Base-by-base conservation (phyloP, 2,329 filamentous ascomycete genomes). In the Colletotrichum sp. region DNA sequence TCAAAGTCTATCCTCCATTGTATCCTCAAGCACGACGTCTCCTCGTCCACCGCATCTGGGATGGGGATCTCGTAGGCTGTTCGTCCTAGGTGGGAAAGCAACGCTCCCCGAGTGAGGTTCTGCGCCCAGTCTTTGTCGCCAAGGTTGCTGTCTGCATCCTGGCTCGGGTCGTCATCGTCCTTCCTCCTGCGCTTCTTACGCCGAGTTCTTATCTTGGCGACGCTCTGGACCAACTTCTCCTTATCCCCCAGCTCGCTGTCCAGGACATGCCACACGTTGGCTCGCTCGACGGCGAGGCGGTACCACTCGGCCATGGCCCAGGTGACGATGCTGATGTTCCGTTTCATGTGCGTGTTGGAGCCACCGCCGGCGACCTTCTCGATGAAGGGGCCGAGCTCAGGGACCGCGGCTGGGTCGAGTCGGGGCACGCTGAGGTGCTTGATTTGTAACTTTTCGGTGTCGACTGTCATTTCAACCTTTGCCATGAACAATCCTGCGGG, bases 291-390 rank as follows among this genome's bases (percentile, higher is more conserved):
- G 0, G 92, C 91, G 2, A 93, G 82, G 4, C 92, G 90, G 76
- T 92, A 88, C 91, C 93, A 95, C 66, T 93, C 91, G 15, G 89
- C 89, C 87, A 95, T 91, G 0, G 92, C 93, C 92, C 93, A 95
- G 6, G 89, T 88, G 0, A 93, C 79, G 8, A 92, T 87, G 24
- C 88, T 88, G 1, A 94, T 82, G 76, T 95, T 93, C 43, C 87
- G 86, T 9, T 86, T 84, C 76, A 91, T 83, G 0, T 86, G 86
- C n/a, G 87, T 87, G 38, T 83, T 84, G 81, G 79, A 83, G 75
- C 78, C 80, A 76, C 78, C 84, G 75, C 78, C 80, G 82, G 77
- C 83, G 16, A 91, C 79, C 65, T 82, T 84, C 2, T 88, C 83
- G 5, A 92, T 77, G 65, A 92, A 93, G 0, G 88, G 83, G 0